Percentiles rank a stretch among this genome's conserved stretches.
phyloP scores from a whole-genome alignment of 2,329 filamentous ascomycete genomes.

The Sphaerostilbella broomeana region DNA sequence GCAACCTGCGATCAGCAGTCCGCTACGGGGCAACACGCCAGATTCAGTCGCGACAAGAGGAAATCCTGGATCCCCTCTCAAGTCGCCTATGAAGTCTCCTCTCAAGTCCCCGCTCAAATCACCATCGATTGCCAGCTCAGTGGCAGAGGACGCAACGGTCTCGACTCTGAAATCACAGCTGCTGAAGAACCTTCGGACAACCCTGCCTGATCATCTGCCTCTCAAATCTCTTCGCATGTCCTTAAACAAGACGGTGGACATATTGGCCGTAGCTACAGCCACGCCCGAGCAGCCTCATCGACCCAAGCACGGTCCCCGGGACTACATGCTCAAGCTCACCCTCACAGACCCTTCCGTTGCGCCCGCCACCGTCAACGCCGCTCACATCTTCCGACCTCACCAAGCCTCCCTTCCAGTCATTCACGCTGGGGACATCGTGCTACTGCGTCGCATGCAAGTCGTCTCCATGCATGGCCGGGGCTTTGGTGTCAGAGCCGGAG shows the following conservation, averaged over 20 bases:
- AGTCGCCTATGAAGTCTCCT: conserved; percentile 5
- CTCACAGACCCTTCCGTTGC: conserved; percentile 51
- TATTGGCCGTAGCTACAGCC: conserved; percentile 49
- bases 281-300: conserved; percentile 45
- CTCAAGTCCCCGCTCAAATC: conserved; percentile 16
- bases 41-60: conserved; percentile 1
- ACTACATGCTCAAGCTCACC: conserved; percentile 53
- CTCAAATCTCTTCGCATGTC: conserved; percentile 47
- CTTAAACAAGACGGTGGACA: conserved; percentile 43
- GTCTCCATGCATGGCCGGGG: conserved; percentile 47
- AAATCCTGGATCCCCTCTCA: conserved; percentile 6
- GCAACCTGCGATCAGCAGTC: neutral
- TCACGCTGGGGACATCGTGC: conserved; percentile 49
- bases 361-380: conserved; percentile 44
- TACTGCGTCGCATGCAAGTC: conserved; percentile 51
- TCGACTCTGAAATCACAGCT: conserved; percentile 40
- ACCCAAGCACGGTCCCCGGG: conserved; percentile 50
- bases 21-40: neutral
- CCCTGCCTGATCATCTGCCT: conserved; percentile 45
- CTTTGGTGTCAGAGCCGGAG: conserved; percentile 49
- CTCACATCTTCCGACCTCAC: conserved; percentile 53
- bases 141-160: conserved; percentile 22
- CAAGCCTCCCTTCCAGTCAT: conserved; percentile 50
- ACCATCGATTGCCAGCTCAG: conserved; percentile 24
- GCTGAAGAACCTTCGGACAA: conserved; percentile 38